Conservation (phyloP, 2,329 filamentous ascomycete genomes). For the Penicillium digitatum region DNA sequence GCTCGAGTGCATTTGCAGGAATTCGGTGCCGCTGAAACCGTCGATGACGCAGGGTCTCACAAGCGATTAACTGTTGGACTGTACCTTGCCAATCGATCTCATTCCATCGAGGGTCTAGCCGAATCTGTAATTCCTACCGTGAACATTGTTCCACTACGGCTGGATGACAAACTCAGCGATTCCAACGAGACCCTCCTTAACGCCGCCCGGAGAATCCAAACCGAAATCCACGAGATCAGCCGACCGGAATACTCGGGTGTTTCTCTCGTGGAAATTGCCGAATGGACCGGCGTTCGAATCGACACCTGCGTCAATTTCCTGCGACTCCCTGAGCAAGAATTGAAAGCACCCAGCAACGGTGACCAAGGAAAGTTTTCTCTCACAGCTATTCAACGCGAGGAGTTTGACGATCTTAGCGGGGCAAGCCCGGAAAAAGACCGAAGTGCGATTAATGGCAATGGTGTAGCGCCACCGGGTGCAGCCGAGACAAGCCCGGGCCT, state of each 20-base stretch:
- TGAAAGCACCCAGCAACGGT: neutral
- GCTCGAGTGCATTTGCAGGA: conserved; percentile 50
- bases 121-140: conserved; percentile 65
- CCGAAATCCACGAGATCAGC: conserved; percentile 62
- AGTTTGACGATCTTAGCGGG: conserved; percentile 6
- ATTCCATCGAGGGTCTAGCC: conserved; percentile 49
- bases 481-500: neutral
- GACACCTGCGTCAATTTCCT: conserved; percentile 81
- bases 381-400: conserved; percentile 11
- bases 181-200: conserved; percentile 39
- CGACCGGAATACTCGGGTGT: conserved; percentile 53
- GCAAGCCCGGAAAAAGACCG: neutral
- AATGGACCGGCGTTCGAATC: conserved; percentile 70
- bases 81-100: conserved; percentile 74
- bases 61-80: conserved; percentile 63
- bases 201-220: conserved; percentile 61
- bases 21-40: conserved; percentile 2
- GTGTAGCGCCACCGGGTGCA: conserved; percentile 4
- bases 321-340: conserved; percentile 46
- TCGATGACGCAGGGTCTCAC: conserved; percentile 6
- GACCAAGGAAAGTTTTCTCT: conserved; percentile 2
- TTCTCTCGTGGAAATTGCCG: conserved; percentile 65
- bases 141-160: conserved; percentile 69
- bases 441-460: conserved; percentile 12
- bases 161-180: conserved; percentile 38